Evolutionary conservation across 176 grass and related monocot species (phyloP).

Genomic region (Typha latifolia): DNA sequence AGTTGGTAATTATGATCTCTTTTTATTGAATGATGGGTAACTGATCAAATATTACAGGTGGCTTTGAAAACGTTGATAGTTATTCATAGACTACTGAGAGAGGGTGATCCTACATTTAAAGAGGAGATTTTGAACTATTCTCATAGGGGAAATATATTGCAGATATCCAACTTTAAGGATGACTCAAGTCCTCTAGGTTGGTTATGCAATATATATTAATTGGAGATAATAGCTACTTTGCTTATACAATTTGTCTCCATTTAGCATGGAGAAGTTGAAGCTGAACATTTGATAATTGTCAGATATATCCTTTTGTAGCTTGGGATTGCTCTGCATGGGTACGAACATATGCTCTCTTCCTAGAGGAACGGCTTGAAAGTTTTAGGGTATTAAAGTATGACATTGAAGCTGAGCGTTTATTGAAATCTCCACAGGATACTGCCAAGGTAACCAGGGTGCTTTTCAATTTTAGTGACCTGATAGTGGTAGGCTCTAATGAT

Average conservation of each 20-base stretch:
- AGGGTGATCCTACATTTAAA: constrained; percentile 79
- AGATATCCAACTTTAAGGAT: constrained; percentile 87
- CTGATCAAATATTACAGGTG: constrained; percentile 42
- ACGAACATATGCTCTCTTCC: constrained; percentile 65
- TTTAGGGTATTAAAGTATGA: constrained; percentile 79
- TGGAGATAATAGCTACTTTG: neutral
- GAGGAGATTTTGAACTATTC: constrained; percentile 85
- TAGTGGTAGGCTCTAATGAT: too few relatives aligned
- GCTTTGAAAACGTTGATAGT: constrained; percentile 92
- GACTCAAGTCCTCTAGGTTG: constrained; percentile 83
- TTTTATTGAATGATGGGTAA: neutral
- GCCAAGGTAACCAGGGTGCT: constrained; percentile 34
- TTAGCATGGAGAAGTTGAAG: neutral
- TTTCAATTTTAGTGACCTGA: neutral
- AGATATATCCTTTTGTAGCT: constrained; percentile 31
- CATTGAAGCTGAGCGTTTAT: constrained; percentile 63
- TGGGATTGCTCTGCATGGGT: constrained; percentile 94
- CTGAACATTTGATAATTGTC: neutral
- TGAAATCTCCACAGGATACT: constrained; percentile 53
- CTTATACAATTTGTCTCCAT: neutral
- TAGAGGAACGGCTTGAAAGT: constrained; percentile 82
- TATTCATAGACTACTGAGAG: constrained; percentile 73
- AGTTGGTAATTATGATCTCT: neutral
- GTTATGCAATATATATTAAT: constrained; percentile 3
- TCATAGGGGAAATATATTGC: constrained; percentile 68